Conservation (phyloP, 2,329 filamentous ascomycete genomes). For the Magnaporthiopsis rhizophila region DNA sequence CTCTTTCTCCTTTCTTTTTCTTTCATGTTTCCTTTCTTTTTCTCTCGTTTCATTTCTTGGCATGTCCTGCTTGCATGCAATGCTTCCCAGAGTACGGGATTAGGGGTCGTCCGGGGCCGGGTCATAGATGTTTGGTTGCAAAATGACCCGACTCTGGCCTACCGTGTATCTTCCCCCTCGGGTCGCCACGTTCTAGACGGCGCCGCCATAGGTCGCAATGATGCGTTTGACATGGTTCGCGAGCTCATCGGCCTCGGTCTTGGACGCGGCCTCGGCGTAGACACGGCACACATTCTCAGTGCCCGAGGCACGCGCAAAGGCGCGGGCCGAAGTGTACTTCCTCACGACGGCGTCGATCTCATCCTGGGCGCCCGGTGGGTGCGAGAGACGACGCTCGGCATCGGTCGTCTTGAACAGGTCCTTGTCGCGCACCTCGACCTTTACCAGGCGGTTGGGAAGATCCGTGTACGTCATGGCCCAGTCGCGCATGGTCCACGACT, state of each 20-base stretch:
- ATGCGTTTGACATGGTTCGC: slow-evolving; percentile 74
- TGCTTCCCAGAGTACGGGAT: not conserved
- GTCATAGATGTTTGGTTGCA: not conserved
- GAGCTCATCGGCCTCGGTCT: slow-evolving; percentile 84
- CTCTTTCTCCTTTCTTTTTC: not conserved
- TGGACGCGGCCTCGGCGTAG: slow-evolving; percentile 87
- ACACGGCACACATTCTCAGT: slow-evolving; percentile 95
- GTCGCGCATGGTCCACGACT: slow-evolving; percentile 80
- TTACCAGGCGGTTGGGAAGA: slow-evolving; percentile 88
- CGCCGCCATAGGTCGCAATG: slow-evolving; percentile 51
- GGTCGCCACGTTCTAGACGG: not conserved
- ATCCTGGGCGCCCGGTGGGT: slow-evolving; percentile 69
- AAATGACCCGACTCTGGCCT: not conserved
- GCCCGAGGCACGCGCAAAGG: slow-evolving; percentile 86
- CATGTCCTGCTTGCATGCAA: not conserved
- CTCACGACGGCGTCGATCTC: slow-evolving; percentile 82
- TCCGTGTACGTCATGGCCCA: slow-evolving; percentile 93
- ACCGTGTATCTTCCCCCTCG: not conserved
- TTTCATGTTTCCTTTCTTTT: not conserved
- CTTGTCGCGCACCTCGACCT: slow-evolving; percentile 82
- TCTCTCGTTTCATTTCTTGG: not conserved
- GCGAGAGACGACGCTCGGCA: slow-evolving; percentile 79
- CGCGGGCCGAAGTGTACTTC: slow-evolving; percentile 83
- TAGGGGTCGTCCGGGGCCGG: too few relatives aligned
- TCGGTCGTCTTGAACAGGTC: slow-evolving; percentile 87